Evolutionary conservation across 306 rosid genomes (phyloP), one percentile per base, ranked within the genome.

Genomic region (Castanea sativa): DNA sequence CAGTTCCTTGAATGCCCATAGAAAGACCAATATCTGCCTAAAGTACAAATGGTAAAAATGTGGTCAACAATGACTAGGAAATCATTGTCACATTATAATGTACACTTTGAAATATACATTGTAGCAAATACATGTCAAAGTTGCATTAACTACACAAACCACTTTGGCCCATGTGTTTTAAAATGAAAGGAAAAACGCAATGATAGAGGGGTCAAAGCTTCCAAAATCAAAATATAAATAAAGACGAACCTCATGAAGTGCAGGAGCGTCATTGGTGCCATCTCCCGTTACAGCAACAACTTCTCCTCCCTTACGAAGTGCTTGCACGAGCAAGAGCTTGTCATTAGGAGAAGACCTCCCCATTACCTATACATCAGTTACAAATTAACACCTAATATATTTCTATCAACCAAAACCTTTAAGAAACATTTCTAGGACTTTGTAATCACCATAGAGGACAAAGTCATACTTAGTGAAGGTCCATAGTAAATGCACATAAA

Each of bases 21-120:
- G 99, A 89, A 83, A 95, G 97, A 91, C 98, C 99, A 88, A 95
- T 92, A 89, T 95, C 99, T 85, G 99, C 99, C 99, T 95, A 88
- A 85, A 90, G 79, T 89, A 78, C 83, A 82, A 85, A 87, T 45
- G 75, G 81, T 53, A 85, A 87, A 76, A 76, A 81, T 16, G 71
- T 74, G 51, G 73, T 86, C 77, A 89, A 85, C 81, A 41, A 79
- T 57, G 69, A 84, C 73, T 73, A 60, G 58, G 71, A 56, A 76
- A 32, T 45, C 65, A 79, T 74, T 23, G 53, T 49, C 53, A 49
- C 16, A 0, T 41, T 41, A 41, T 41, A 41, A 8, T 2, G 12
- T 8, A 32, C 21, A 15, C 64, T 67, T 19, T 51, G 68, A n/a
- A 13, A 58, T 33, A 61, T 69, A 78, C 69, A 32, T 41, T 69